Conservation (phyloP, 192 early-diverging fungal species). For the Umbelopsis ramanniana region DNA sequence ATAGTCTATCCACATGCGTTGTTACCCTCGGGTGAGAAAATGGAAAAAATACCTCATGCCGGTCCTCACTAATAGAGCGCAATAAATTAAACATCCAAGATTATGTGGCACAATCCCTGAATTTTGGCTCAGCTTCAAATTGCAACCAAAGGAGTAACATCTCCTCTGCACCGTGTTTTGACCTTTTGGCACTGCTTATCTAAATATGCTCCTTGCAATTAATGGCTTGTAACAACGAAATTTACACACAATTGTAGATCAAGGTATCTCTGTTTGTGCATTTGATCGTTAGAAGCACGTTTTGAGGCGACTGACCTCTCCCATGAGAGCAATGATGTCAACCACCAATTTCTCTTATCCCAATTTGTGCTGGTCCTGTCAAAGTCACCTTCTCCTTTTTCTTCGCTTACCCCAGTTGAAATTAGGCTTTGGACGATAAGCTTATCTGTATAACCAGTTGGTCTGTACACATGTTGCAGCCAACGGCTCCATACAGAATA, state of each 20-base stretch:
- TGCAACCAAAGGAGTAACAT: neutral
- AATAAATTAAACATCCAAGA: neutral
- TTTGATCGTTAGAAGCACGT: neutral
- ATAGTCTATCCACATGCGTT: neutral
- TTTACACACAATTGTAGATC: neutral
- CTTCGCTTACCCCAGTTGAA: neutral
- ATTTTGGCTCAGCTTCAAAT: conserved; percentile 5
- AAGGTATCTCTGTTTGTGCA: conserved; percentile 3
- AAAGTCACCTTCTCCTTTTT: neutral
- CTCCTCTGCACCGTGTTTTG: neutral
- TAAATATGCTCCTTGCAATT: neutral
- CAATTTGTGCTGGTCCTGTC: neutral
- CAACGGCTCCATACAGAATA: too few relatives aligned
- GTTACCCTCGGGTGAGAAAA: neutral
- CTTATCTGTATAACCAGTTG: neutral
- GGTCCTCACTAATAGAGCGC: neutral
- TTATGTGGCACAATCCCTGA: conserved; percentile 7
- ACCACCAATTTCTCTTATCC: neutral
- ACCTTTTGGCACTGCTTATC: neutral
- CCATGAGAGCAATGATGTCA: neutral
- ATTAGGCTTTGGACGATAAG: conserved; percentile 3
- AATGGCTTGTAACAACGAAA: neutral
- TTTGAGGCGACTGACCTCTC: neutral
- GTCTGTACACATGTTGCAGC: too few relatives aligned
- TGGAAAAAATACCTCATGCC: conserved; percentile 16